These are phyloP conservation scores for Xylariaceae sp. DNA, from an alignment of 2,329 filamentous ascomycete genomes.

Conservation along the genomic window DNA sequence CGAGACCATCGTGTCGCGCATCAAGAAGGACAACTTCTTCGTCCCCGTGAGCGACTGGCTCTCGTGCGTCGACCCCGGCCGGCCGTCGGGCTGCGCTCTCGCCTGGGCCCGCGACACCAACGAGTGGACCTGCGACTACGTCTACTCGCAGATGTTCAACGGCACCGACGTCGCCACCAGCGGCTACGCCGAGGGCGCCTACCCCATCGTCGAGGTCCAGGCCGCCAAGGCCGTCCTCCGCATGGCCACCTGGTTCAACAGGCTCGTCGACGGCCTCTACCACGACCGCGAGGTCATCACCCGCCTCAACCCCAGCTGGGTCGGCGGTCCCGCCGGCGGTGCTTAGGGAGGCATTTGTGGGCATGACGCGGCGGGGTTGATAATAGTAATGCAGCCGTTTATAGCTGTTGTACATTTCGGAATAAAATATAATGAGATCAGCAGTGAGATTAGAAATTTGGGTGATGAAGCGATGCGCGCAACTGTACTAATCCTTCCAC, in stretches of 20 bases:
- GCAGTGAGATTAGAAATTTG: too few species aligned
- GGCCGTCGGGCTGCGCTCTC: constrained; percentile 11
- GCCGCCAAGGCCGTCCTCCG: constrained; percentile 19
- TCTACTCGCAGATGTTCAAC: constrained; percentile 21
- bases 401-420: constrained; percentile 6
- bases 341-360: neutral
- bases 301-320: constrained; percentile 17
- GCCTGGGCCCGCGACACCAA: constrained; percentile 21
- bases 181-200: constrained; percentile 19
- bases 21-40: constrained; percentile 16
- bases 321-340: constrained; percentile 11
- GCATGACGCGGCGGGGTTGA: neutral
- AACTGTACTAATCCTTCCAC: too few species aligned
- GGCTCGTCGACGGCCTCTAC: constrained; percentile 16
- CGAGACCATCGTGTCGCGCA: constrained; percentile 13
- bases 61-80: constrained; percentile 16
- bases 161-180: constrained; percentile 19
- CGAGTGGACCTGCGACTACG: constrained; percentile 21
- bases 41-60: constrained; percentile 15
- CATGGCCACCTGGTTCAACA: constrained; percentile 21
- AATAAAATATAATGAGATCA: neutral
- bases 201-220: constrained; percentile 19
- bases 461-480: too few species aligned
- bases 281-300: constrained; percentile 18
- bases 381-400: neutral